Evolutionary conservation across 192 early-diverging fungal genomes (phyloP).

Genomic region (Dissophora ornata): DNA sequence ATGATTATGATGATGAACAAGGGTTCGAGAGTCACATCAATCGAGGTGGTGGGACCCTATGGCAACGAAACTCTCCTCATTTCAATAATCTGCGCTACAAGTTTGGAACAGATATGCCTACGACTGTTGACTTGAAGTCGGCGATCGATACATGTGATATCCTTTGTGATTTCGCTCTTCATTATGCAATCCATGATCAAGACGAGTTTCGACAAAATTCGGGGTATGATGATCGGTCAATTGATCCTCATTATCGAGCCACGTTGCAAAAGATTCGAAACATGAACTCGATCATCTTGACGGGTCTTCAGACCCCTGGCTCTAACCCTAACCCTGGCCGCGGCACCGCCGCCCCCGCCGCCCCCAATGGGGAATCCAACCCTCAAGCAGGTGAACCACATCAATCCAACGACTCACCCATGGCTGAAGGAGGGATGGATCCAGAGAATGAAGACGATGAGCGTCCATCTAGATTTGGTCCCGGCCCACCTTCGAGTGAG

Average conservation of each 20-base stretch:
- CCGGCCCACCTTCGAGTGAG: conserved; percentile 17
- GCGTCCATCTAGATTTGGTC: conserved; percentile 11
- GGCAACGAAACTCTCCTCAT: too few species aligned
- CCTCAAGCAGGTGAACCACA: too few species aligned
- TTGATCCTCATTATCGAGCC: conserved; percentile 9
- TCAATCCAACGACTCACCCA: background rate
- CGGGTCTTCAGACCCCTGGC: conserved; percentile 16
- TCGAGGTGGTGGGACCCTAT: too few species aligned
- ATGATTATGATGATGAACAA: too few species aligned
- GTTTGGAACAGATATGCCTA: conserved; percentile 51
- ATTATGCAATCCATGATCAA: conserved; percentile 10
- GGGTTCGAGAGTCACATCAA: too few species aligned
- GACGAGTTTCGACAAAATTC: background rate
- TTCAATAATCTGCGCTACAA: conserved; percentile 9
- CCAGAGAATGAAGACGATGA: background rate
- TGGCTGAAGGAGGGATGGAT: background rate
- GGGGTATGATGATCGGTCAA: background rate
- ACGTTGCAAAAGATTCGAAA: conserved; percentile 29
- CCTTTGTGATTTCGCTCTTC: conserved; percentile 35
- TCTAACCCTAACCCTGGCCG: too few species aligned
- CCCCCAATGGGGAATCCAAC: too few species aligned
- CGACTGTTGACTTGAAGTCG: conserved; percentile 35
- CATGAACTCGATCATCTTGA: conserved; percentile 30
- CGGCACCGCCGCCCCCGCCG: too few species aligned
- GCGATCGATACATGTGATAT: conserved; percentile 42